Percentiles rank a stretch among this genome's conserved stretches.
Evolutionary conservation across 2,329 filamentous ascomycete species (phyloP).

Genomic region (Tolypocladium album): DNA sequence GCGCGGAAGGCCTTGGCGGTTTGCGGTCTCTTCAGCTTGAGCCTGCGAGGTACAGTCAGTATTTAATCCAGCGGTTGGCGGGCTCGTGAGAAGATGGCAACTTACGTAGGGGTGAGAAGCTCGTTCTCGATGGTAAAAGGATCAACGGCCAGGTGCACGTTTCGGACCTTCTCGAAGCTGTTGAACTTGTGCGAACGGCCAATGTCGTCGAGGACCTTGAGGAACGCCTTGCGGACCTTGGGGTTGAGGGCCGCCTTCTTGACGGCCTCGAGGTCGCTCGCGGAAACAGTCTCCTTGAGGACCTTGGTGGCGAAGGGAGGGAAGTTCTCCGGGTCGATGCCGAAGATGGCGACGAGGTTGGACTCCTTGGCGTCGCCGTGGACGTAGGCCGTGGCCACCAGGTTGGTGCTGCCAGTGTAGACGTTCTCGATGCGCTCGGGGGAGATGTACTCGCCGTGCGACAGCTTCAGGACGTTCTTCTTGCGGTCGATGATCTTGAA

Average conservation of each 20-base stretch:
- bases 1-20: conserved; percentile 38
- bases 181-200: conserved; percentile 82
- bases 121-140: conserved; percentile 93
- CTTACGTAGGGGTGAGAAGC: conserved; percentile 78
- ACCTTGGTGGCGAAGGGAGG: conserved; percentile 70
- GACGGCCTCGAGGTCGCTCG: conserved; percentile 56
- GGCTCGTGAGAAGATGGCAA: conserved; percentile 10
- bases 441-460: conserved; percentile 96
- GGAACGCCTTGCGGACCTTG: conserved; percentile 61
- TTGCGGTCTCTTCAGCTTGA: conserved; percentile 51
- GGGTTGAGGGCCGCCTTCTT: conserved; percentile 56
- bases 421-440: conserved; percentile 96
- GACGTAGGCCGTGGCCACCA: conserved; percentile 73
- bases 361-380: conserved; percentile 83
- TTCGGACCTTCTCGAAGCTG: conserved; percentile 74
- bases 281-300: conserved; percentile 53
- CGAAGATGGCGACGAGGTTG: conserved; percentile 76
- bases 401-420: conserved; percentile 69
- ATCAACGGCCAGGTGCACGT: conserved; percentile 66
- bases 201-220: conserved; percentile 69
- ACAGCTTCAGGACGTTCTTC: conserved; percentile 98
- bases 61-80: too few relatives aligned
- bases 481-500: conserved; percentile 91
- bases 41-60: conserved; percentile 23
- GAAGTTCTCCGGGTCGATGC: conserved; percentile 76